A percentile compares a stretch with the other conserved stretches of the same genome.
phyloP scores from a whole-genome alignment of 345 rosid species.

The Clausena lansium region DNA sequence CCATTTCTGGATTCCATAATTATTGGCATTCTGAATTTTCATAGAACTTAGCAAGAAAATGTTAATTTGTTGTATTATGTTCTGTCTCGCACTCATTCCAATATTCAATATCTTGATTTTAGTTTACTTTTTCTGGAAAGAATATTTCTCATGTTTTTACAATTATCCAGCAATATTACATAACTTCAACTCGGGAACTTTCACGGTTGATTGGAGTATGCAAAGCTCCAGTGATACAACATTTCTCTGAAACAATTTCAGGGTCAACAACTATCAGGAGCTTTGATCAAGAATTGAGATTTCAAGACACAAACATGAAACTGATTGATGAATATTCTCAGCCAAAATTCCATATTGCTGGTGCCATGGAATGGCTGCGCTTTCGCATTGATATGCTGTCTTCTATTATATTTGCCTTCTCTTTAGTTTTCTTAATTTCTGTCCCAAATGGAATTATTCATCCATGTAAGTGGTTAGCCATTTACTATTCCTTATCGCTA shows the following conservation, averaged over 20 bases:
- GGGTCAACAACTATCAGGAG: constrained; percentile 82
- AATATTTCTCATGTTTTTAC: neutral
- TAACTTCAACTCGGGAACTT: constrained; percentile 55
- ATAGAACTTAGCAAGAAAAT: neutral
- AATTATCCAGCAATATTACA: constrained; percentile 15
- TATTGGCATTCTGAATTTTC: neutral
- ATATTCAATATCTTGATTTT: neutral
- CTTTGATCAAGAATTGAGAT: constrained; percentile 73
- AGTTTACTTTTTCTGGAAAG: constrained; percentile 5
- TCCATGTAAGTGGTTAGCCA: constrained; percentile 47
- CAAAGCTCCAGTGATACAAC: constrained; percentile 81
- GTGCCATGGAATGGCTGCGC: constrained; percentile 86
- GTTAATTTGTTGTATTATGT: neutral
- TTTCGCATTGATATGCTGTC: constrained; percentile 72
- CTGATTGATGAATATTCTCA: constrained; percentile 63
- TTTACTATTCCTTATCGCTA: neutral
- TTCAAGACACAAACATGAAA: constrained; percentile 55
- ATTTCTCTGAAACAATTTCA: constrained; percentile 82
- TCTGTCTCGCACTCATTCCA: neutral
- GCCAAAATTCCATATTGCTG: constrained; percentile 57
- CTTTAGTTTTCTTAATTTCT: constrained; percentile 59
- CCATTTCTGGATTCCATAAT: neutral
- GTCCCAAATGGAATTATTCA: constrained; percentile 57
- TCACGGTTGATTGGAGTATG: constrained; percentile 71
- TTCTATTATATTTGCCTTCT: constrained; percentile 68